Percentiles rank a stretch among this genome's conserved stretches.
These are phyloP conservation scores for Naematelia aurantialba DNA, from an alignment of 768 basidiomycete species.

Conservation along the genomic window DNA sequence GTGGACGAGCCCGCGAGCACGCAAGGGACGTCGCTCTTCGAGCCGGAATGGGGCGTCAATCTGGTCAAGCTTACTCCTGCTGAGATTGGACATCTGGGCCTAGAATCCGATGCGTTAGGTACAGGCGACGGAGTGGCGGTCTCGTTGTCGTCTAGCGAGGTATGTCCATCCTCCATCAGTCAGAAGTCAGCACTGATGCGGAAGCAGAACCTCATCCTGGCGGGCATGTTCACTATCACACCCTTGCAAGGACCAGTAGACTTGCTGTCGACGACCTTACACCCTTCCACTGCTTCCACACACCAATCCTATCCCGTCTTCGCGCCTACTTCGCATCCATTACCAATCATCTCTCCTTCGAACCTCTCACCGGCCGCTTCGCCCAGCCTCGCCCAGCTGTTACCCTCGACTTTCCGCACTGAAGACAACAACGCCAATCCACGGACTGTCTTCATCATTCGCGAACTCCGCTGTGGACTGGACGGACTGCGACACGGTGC, in stretches of 20 bases:
- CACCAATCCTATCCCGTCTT: conserved; percentile 57
- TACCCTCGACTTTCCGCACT: conserved; percentile 22
- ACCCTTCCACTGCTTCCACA: conserved; percentile 13
- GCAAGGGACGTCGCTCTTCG: background rate
- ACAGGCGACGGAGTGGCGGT: background rate
- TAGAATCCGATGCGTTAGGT: background rate
- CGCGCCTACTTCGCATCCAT: conserved; percentile 73
- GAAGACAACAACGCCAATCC: background rate
- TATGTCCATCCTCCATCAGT: background rate
- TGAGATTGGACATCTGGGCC: background rate
- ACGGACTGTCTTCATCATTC: conserved; percentile 58
- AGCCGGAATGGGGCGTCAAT: background rate
- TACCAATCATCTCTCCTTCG: conserved; percentile 56
- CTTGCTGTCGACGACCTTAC: conserved; percentile 57
- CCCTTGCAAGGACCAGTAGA: conserved; percentile 63
- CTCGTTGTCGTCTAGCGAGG: background rate
- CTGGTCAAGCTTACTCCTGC: background rate
- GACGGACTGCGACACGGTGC: conserved; percentile 63
- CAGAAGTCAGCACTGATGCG: background rate
- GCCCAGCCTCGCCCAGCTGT: conserved; percentile 14
- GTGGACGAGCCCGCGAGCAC: background rate
- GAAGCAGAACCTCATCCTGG: conserved; percentile 59
- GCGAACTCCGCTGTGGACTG: conserved; percentile 60
- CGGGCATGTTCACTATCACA: conserved; percentile 63
- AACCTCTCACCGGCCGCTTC: conserved; percentile 4